These are phyloP conservation scores for Elymus sibiricus DNA, from an alignment of 176 grass and related monocot species.

Conservation along the genomic window DNA sequence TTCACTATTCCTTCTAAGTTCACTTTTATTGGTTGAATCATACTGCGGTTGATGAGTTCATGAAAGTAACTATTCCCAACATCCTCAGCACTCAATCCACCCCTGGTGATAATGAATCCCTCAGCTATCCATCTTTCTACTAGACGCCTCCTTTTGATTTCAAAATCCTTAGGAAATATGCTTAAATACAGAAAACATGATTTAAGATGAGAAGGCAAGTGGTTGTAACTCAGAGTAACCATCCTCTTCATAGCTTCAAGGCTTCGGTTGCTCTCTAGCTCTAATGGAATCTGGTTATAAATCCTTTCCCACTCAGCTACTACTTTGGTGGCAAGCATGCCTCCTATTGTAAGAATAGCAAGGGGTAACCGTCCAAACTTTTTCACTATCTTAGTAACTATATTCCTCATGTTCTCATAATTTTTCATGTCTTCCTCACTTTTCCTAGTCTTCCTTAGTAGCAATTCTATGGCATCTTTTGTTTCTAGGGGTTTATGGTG, in stretches of 20 bases:
- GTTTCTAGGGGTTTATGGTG: neutral
- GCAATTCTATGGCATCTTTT: neutral
- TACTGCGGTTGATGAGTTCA: too few species aligned
- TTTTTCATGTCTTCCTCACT: neutral
- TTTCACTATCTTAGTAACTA: neutral
- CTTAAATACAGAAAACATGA: too few species aligned
- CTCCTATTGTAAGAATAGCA: neutral
- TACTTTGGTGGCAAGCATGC: neutral
- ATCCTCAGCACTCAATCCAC: too few species aligned
- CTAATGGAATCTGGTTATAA: neutral
- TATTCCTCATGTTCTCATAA: neutral
- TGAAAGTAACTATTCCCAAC: too few species aligned
- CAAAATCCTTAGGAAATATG: neutral
- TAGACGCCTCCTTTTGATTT: too few species aligned
- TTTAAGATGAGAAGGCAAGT: too few species aligned
- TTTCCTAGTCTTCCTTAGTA: neutral
- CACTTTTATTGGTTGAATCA: too few species aligned
- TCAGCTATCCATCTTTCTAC: too few species aligned
- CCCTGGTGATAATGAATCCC: rapidly evolving
- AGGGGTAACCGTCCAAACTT: neutral
- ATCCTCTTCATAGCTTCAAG: too few species aligned
- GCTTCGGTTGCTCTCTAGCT: neutral
- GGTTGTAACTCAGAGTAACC: too few species aligned
- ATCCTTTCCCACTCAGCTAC: neutral
- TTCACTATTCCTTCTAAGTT: too few species aligned